Evolutionary conservation across 371 early-diverging fungal species (phyloP).

Genomic region (Smittium culicis): DNA sequence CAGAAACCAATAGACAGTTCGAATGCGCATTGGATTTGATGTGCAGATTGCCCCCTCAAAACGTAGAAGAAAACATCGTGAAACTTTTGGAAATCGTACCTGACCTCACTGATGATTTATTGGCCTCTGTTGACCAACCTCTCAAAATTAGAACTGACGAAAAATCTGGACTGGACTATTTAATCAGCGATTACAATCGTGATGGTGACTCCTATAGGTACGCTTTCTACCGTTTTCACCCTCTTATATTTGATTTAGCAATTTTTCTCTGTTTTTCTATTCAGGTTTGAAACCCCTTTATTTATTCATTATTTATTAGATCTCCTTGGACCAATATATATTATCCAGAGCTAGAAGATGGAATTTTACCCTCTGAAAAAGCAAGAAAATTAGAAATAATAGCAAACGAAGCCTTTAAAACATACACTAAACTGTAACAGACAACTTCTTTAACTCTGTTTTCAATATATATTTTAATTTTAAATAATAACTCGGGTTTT

Average conservation of each 20-base stretch:
- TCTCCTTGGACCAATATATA: slow-evolving; percentile 96
- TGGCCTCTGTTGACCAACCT: slow-evolving; percentile 86
- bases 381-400: slow-evolving; percentile 77
- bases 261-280: slow-evolving; percentile 1
- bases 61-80: slow-evolving; percentile 74
- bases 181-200: slow-evolving; percentile 90
- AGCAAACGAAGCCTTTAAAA: slow-evolving; percentile 91
- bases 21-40: slow-evolving; percentile 92
- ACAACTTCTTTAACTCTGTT: not conserved
- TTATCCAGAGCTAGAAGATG: slow-evolving; percentile 72
- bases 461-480: not conserved
- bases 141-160: slow-evolving; percentile 61
- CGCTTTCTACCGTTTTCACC: not conserved
- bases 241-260: slow-evolving; percentile 15
- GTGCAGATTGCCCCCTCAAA: slow-evolving; percentile 90
- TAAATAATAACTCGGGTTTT: too few species aligned
- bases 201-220: slow-evolving; percentile 86
- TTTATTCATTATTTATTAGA: slow-evolving; percentile 9
- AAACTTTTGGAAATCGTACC: slow-evolving; percentile 71
- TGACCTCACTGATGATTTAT: slow-evolving; percentile 76
- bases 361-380: slow-evolving; percentile 56
- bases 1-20: slow-evolving; percentile 35
- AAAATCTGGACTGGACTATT: slow-evolving; percentile 63
- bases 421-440: slow-evolving; percentile 76
- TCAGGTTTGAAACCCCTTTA: not conserved